These are phyloP conservation scores for Lactarius hatsudake DNA, from an alignment of 768 basidiomycete species.

Conservation along the genomic window DNA sequence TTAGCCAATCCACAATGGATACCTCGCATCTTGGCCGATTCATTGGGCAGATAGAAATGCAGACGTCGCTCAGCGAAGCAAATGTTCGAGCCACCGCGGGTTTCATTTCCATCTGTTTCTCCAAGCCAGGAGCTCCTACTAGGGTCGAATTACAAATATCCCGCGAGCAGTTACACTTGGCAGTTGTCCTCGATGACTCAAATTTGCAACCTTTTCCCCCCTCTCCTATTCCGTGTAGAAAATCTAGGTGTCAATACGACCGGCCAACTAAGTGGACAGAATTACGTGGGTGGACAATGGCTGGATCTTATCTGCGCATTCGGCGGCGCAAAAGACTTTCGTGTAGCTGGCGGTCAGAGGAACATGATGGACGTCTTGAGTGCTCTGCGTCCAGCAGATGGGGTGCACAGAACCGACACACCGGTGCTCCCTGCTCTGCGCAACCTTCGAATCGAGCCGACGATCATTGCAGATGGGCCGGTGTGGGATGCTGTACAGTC, in stretches of 20 bases:
- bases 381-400: not conserved
- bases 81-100: too few species aligned
- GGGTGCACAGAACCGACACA: not conserved
- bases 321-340: not conserved
- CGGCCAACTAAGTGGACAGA: not conserved
- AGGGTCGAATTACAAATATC: too few species aligned
- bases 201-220: not conserved
- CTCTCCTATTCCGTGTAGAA: not conserved
- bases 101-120: too few species aligned
- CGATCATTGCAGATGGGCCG: not conserved
- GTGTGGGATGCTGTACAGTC: not conserved
- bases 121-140: too few species aligned
- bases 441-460: not conserved
- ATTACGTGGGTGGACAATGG: not conserved
- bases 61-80: too few species aligned
- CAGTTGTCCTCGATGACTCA: not conserved
- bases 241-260: not conserved
- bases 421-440: not conserved
- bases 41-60: too few species aligned
- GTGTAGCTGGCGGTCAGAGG: not conserved
- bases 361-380: not conserved
- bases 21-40: too few species aligned
- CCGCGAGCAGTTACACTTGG: too few species aligned
- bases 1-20: too few species aligned
- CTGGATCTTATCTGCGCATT: not conserved